Evolutionary conservation across 495 filamentous ascomycete species (phyloP).

Genomic region (Choiromyces venosus): DNA sequence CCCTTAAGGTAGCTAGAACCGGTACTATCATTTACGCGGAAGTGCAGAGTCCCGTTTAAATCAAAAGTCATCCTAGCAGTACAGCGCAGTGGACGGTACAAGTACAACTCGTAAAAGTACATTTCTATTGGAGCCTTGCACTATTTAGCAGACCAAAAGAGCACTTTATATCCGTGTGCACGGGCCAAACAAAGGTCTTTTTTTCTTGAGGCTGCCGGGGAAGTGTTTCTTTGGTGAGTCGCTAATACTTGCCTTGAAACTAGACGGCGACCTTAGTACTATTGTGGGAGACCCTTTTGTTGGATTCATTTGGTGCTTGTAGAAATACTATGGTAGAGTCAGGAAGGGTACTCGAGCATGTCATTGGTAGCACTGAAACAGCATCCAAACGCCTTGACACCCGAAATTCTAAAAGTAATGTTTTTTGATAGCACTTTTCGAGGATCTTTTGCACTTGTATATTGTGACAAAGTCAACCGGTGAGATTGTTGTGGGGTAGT

Average conservation of each 20-base stretch:
- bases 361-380: too few species aligned
- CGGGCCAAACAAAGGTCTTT: background rate
- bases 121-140: background rate
- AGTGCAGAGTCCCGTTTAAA: background rate
- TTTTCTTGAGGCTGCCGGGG: background rate
- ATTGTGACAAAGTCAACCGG: too few species aligned
- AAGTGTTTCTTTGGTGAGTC: background rate
- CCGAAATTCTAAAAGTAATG: too few species aligned
- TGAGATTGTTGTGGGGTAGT: too few species aligned
- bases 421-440: too few species aligned
- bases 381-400: too few species aligned
- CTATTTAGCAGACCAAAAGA: background rate
- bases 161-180: background rate
- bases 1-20: background rate
- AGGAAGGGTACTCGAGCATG: background rate
- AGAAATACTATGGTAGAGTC: background rate
- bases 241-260: background rate
- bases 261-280: background rate
- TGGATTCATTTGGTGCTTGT: background rate
- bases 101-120: background rate
- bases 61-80: background rate
- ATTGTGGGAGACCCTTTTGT: background rate
- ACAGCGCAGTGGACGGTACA: background rate
- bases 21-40: background rate
- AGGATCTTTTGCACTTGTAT: too few species aligned